Conservation (phyloP, 129 eudicot species). For the Deinandra increscens region DNA sequence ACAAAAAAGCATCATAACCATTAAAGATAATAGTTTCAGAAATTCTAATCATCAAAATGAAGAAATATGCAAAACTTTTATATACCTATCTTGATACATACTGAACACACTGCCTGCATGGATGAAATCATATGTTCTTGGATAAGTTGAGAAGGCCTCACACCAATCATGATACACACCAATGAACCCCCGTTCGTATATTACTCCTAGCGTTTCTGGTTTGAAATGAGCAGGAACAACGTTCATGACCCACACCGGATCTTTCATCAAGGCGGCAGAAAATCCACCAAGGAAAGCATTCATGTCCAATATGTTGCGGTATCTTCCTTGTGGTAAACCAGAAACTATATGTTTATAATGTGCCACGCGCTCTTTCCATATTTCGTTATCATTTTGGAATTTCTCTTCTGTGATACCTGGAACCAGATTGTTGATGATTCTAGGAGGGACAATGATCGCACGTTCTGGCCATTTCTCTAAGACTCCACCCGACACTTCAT, state of each 20-base stretch:
- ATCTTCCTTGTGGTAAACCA: constrained; percentile 45
- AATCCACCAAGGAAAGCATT: constrained; percentile 88
- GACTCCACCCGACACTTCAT: constrained; percentile 76
- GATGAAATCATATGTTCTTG: constrained; percentile 86
- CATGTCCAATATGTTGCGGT: constrained; percentile 85
- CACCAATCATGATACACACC: constrained; percentile 94
- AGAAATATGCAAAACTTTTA: background rate
- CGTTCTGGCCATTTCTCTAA: constrained; percentile 84
- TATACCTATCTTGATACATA: constrained; percentile 75
- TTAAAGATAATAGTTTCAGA: background rate
- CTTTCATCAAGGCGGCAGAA: constrained; percentile 63
- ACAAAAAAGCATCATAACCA: constrained; percentile 11
- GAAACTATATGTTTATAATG: constrained; percentile 48
- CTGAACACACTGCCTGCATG: constrained; percentile 77
- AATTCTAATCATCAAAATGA: background rate
- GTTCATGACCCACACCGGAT: constrained; percentile 96
- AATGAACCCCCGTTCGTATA: constrained; percentile 77
- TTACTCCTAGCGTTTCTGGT: constrained; percentile 59
- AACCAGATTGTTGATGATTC: constrained; percentile 53
- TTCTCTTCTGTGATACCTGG: constrained; percentile 44
- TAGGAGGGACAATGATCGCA: constrained; percentile 70
- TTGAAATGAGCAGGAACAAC: constrained; percentile 60
- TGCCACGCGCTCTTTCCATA: constrained; percentile 61
- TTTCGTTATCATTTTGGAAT: constrained; percentile 52
- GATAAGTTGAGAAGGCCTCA: constrained; percentile 86